These are phyloP conservation scores for Tetrahymena thermophila DNA, from an alignment of 73 alveolate species.

Conservation along the genomic window DNA sequence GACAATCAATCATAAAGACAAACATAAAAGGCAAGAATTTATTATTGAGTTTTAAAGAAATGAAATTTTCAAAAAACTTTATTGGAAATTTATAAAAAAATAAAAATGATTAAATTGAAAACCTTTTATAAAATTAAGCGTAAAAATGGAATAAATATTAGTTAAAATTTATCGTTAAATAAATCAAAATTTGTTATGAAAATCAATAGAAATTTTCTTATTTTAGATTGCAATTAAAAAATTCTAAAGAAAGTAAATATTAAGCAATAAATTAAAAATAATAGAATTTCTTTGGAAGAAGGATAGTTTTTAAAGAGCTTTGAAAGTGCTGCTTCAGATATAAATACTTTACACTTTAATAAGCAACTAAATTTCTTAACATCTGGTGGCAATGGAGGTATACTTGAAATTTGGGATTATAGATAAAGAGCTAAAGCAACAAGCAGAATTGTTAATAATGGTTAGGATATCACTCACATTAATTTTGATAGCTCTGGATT, in stretches of 20 bases:
- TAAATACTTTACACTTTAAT: slow-evolving; percentile 49
- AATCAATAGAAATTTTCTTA: too few relatives aligned
- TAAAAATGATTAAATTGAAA: too few relatives aligned
- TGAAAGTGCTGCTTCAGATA: slow-evolving; percentile 44
- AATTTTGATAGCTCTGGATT: slow-evolving; percentile 47
- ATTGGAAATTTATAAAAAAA: too few relatives aligned
- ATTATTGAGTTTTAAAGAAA: too few relatives aligned
- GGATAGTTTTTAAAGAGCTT: slow-evolving; percentile 66
- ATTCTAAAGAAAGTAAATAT: too few relatives aligned
- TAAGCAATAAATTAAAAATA: neutral
- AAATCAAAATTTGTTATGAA: too few relatives aligned
- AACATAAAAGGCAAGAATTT: too few relatives aligned
- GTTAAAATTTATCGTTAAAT: too few relatives aligned
- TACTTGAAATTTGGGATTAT: slow-evolving; percentile 53
- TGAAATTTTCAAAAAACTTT: too few relatives aligned
- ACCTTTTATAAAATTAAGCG: too few relatives aligned
- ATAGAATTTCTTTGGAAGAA: slow-evolving; percentile 33
- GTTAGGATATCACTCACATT: slow-evolving; percentile 25
- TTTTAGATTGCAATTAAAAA: slow-evolving; percentile 8
- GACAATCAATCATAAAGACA: too few relatives aligned
- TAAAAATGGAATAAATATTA: too few relatives aligned
- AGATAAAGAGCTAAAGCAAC: slow-evolving; percentile 22
- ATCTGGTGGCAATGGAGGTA: slow-evolving; percentile 62
- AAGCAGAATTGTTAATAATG: slow-evolving; percentile 26
- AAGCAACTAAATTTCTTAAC: slow-evolving; percentile 54